Conservation (phyloP, 2,329 filamentous ascomycete genomes). For the Mycocentrospora acerina region DNA sequence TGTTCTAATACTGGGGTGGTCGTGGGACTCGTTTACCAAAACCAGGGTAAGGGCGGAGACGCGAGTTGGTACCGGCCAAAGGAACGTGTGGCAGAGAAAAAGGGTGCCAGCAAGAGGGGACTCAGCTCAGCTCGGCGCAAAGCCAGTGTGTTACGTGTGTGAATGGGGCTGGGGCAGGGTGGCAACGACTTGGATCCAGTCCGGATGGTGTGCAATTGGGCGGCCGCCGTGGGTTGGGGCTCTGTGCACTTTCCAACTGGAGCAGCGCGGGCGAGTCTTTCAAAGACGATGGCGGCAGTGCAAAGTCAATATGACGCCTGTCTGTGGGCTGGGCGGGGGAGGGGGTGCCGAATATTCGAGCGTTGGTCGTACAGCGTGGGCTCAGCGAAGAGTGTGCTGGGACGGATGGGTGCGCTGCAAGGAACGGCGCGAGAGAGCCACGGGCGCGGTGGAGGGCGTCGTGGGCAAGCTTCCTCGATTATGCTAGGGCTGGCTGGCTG, state of each 20-base stretch:
- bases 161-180: background rate
- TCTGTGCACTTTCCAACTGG: conserved; percentile 1
- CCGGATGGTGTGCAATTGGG: conserved; percentile 21
- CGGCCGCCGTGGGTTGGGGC: background rate
- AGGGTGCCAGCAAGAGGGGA: conserved; percentile 36
- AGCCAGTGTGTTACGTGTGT: conserved; percentile 16
- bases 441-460: conserved; percentile 15
- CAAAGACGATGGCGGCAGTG: conserved; percentile 13
- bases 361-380: conserved; percentile 10
- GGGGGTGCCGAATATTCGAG: background rate
- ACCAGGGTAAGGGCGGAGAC: conserved; percentile 40
- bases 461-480: conserved; percentile 23
- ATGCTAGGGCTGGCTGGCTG: conserved; percentile 30
- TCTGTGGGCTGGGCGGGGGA: background rate
- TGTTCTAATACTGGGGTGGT: conserved; percentile 24
- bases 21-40: conserved; percentile 40
- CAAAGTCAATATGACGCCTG: conserved; percentile 4
- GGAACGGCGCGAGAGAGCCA: conserved; percentile 27
- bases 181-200: conserved; percentile 20
- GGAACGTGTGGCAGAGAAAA: conserved; percentile 40
- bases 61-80: conserved; percentile 45
- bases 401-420: conserved; percentile 17
- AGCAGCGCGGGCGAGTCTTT: conserved; percentile 18
- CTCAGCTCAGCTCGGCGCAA: conserved; percentile 23
- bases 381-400: conserved; percentile 10